Conservation (phyloP, 73 alveolate genomes). For the Paramecium octaurelia region DNA sequence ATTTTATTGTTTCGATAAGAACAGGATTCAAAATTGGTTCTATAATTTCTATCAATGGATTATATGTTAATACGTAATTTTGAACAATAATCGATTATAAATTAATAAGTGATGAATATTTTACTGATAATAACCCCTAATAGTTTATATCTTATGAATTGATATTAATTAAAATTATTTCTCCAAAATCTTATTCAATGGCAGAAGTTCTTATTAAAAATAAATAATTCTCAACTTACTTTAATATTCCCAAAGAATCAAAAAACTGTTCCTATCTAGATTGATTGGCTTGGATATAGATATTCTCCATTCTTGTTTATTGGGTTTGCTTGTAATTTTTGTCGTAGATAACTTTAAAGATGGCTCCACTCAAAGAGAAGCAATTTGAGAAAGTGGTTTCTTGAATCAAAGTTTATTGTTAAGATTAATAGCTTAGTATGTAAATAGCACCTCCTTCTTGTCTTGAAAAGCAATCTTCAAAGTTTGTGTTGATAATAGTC, state of each 20-base stretch:
- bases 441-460: constrained; percentile 13
- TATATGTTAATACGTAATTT: not conserved
- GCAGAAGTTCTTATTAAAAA: not conserved
- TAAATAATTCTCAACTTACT: not conserved
- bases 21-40: not conserved
- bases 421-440: not conserved
- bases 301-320: not conserved
- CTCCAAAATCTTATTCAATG: constrained; percentile 1
- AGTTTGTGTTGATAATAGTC: not conserved
- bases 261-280: not conserved
- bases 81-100: not conserved
- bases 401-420: not conserved
- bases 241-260: not conserved
- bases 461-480: not conserved
- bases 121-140: not conserved
- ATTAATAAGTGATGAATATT: not conserved
- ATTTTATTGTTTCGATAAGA: not conserved
- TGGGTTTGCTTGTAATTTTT: not conserved
- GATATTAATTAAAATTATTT: not conserved
- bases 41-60: not conserved
- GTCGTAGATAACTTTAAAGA: not conserved
- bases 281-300: not conserved
- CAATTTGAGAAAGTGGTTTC: not conserved
- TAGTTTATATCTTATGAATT: not conserved
- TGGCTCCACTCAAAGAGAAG: not conserved